phyloP scores from a whole-genome alignment of 2,329 filamentous ascomycete species.

The Colletotrichum lentis region DNA sequence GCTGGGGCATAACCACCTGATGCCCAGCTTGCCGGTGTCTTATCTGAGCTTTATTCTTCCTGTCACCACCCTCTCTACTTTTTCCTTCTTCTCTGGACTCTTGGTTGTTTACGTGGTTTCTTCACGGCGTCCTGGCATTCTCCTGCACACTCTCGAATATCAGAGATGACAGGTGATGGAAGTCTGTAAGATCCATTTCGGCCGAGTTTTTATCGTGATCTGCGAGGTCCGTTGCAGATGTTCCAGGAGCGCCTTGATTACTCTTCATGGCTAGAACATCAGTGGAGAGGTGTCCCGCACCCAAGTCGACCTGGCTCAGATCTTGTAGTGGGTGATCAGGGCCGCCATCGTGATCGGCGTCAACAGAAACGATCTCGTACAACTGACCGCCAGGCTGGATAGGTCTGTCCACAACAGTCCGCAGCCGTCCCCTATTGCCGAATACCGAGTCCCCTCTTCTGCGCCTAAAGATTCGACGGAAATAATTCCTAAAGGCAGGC shows the following conservation, averaged over 20 bases:
- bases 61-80: too few relatives aligned
- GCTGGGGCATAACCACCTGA: too few relatives aligned
- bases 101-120: too few relatives aligned
- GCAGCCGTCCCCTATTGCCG: background rate
- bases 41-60: too few relatives aligned
- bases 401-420: background rate
- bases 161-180: background rate
- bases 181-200: background rate
- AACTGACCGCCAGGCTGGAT: background rate
- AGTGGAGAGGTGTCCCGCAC: conserved; percentile 5
- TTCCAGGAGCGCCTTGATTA: background rate
- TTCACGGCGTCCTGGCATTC: too few relatives aligned
- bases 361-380: background rate
- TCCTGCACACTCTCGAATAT: background rate
- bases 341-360: background rate
- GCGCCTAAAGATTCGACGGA: conserved; percentile 19
- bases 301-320: background rate
- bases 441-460: background rate
- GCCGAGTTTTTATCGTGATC: background rate
- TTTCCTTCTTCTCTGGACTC: too few relatives aligned
- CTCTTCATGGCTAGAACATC: background rate
- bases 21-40: too few relatives aligned
- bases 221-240: background rate
- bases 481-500: conserved; percentile 28
- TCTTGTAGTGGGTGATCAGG: background rate